phyloP scores from a whole-genome alignment of 495 filamentous ascomycete species.

The Trichoderma parareesei region DNA sequence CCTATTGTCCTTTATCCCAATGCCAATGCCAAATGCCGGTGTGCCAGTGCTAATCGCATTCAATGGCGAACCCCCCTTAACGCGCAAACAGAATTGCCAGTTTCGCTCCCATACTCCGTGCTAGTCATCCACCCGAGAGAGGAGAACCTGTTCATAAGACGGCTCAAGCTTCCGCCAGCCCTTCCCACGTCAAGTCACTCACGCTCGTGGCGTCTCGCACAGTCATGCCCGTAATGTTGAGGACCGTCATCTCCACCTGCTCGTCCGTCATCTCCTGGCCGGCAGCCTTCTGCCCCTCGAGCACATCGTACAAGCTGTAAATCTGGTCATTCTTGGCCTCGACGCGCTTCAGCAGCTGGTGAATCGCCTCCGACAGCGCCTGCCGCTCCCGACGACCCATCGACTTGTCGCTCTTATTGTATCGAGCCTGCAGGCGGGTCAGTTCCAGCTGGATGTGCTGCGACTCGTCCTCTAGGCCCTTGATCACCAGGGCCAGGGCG shows the following conservation, averaged over 20 bases:
- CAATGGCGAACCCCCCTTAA: background rate
- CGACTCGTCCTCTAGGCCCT: constrained; percentile 74
- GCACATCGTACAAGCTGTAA: constrained; percentile 81
- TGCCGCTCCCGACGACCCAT: constrained; percentile 59
- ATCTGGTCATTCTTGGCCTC: constrained; percentile 81
- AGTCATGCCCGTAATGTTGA: constrained; percentile 19
- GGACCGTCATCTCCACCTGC: constrained; percentile 61
- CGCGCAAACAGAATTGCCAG: too few species aligned
- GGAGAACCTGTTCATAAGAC: background rate
- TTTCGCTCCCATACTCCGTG: too few species aligned
- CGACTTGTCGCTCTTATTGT: constrained; percentile 61
- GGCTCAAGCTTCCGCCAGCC: constrained; percentile 18
- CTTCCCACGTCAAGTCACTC: constrained; percentile 31
- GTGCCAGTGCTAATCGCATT: background rate
- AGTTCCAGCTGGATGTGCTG: constrained; percentile 67
- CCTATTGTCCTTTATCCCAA: background rate
- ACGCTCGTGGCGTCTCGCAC: constrained; percentile 16
- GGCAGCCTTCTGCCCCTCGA: constrained; percentile 68
- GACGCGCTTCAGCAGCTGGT: constrained; percentile 53
- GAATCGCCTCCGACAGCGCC: constrained; percentile 54
- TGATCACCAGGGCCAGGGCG: constrained; percentile 73
- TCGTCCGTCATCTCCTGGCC: constrained; percentile 57
- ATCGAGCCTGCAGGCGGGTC: constrained; percentile 45
- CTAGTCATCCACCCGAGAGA: too few species aligned
- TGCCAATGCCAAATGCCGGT: background rate